Conservation (phyloP, 2,329 filamentous ascomycete species). For the Epichloe aotearoae region DNA sequence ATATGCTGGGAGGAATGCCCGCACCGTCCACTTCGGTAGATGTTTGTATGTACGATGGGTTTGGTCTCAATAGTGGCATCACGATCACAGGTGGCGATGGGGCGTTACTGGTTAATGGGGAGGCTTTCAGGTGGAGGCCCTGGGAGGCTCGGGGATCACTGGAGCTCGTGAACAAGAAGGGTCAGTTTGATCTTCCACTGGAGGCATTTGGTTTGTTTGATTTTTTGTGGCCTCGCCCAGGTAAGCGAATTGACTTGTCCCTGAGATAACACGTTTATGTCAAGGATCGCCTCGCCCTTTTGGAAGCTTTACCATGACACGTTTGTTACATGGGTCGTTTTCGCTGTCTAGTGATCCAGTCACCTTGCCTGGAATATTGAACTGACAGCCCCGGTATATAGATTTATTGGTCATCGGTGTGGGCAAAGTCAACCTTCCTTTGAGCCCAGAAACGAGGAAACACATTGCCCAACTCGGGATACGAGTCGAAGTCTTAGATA, state of each 20-base stretch:
- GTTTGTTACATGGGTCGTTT: background rate
- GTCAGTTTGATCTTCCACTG: conserved; percentile 64
- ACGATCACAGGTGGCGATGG: conserved; percentile 57
- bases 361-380: background rate
- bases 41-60: conserved; percentile 69
- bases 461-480: conserved; percentile 69
- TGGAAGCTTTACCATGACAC: background rate
- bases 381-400: conserved; percentile 17
- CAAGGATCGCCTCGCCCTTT: background rate
- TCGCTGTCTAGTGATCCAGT: background rate
- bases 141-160: conserved; percentile 44
- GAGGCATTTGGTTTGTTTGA: conserved; percentile 64
- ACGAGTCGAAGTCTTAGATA: conserved; percentile 79
- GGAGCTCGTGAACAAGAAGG: conserved; percentile 57
- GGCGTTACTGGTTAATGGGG: conserved; percentile 67
- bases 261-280: background rate
- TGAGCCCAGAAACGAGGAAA: conserved; percentile 61
- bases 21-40: conserved; percentile 74
- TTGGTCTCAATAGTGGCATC: conserved; percentile 71
- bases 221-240: conserved; percentile 80
- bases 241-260: conserved; percentile 33
- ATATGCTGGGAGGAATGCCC: conserved; percentile 66
- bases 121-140: conserved; percentile 80
- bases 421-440: conserved; percentile 59
- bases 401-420: conserved; percentile 86